Base-by-base conservation (phyloP, 1,284 basidiomycete genomes). In the Cystobasidium pallidum region DNA sequence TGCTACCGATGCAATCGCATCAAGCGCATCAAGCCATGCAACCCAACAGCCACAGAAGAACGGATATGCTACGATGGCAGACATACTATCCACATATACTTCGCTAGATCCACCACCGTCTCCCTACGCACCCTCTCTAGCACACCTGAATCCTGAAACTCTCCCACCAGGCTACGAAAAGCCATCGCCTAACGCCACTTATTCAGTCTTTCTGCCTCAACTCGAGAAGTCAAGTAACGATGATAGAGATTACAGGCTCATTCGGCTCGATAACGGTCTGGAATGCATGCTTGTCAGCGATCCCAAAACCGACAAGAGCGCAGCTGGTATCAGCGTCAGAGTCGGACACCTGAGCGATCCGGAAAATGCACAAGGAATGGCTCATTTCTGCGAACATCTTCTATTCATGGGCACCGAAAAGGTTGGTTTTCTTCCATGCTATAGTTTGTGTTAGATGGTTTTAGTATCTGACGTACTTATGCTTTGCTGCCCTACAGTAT, bases 321-420 rank as follows among this genome's bases (percentile, higher is more conserved):
- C 94, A 0, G 96, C 94, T 0, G 93, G 92, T 77, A 85, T 99
- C 81, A 92, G 95, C 82, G 93, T 99, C 51, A 90, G 91, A 19
- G 93, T 98, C 1, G 96, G 96, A 2, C 96, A 99, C 82, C 83
- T 99, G 71, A 88, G 86, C 51, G 96, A 99, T 81, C 96, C 95
- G 6, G 92, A 61, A 52, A 66, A 73, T n/a, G 59, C 73, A 3
- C 73, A 66, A 58, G 92, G 93, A 51, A 85, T 93, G 54, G 92
- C 92, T 67, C 91, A 94, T 81, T 93, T 92, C 78, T 92, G 94
- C 82, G 95, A 99, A 81, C 95, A 99, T 81, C 81, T 99, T 67
- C 84, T 97, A 76, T 99, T 99, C 82, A 91, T 99, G 91, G 83
- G 83, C 4, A 84, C 83, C 4, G 82, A 84, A 73, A 82, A 81